phyloP scores from a whole-genome alignment of 306 rosid genomes.

The Castanopsis chinensis region DNA sequence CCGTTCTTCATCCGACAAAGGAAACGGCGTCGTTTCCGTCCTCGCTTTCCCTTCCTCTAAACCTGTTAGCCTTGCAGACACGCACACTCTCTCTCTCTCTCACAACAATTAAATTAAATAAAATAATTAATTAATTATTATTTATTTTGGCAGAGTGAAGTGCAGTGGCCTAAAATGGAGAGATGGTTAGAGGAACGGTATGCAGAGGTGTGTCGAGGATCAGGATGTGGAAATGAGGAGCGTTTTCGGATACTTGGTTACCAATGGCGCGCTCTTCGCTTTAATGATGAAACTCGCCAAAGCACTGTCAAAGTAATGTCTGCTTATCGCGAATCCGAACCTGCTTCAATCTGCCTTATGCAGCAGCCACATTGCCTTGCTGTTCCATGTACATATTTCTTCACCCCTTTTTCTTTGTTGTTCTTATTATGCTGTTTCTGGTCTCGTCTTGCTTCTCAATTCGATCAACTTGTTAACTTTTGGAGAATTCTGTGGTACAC shows the following conservation, averaged over 20 bases:
- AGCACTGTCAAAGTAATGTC: conserved; percentile 80
- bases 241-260: conserved; percentile 69
- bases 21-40: conserved; percentile 85
- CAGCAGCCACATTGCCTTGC: conserved; percentile 93
- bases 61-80: conserved; percentile 58
- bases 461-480: background rate
- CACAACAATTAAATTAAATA: too few species aligned
- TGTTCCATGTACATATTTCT: conserved; percentile 74
- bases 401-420: background rate
- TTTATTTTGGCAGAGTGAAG: conserved; percentile 35
- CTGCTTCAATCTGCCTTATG: conserved; percentile 58
- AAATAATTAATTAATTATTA: too few species aligned
- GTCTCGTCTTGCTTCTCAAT: background rate
- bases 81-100: background rate
- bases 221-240: conserved; percentile 23
- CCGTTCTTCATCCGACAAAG: conserved; percentile 69
- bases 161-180: conserved; percentile 58
- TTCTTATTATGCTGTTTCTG: background rate
- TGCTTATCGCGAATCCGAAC: conserved; percentile 44
- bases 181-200: conserved; percentile 67
- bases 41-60: conserved; percentile 68
- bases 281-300: conserved; percentile 79
- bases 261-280: conserved; percentile 90
- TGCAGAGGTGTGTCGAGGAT: conserved; percentile 41
- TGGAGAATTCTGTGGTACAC: too few species aligned